These are phyloP conservation scores for Eucalyptus decipiens DNA, from an alignment of 345 rosid genomes.

Conservation along the genomic window DNA sequence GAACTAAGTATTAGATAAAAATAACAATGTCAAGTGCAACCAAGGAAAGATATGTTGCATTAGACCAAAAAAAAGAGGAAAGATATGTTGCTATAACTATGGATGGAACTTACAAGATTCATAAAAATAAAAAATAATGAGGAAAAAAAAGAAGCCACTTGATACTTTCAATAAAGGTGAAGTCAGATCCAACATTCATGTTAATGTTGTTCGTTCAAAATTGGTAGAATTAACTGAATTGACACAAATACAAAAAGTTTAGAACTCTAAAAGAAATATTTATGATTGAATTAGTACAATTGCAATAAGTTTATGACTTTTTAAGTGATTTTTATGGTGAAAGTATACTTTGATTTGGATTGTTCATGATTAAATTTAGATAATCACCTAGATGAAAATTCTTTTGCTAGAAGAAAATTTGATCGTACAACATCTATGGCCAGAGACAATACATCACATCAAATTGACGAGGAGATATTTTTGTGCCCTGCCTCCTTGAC, in stretches of 20 bases:
- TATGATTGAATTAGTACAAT: rapidly evolving
- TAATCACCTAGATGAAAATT: neutral
- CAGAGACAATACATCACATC: neutral
- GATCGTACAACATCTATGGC: neutral
- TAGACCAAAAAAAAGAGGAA: too few relatives aligned
- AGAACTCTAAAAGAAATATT: too few relatives aligned
- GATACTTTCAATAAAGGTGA: neutral
- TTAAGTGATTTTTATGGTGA: too few relatives aligned
- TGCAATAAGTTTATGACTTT: too few relatives aligned
- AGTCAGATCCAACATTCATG: too few relatives aligned
- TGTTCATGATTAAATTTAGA: neutral
- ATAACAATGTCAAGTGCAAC: neutral
- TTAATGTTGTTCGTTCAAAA: too few relatives aligned
- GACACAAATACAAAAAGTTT: too few relatives aligned
- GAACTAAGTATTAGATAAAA: neutral
- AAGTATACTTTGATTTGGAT: neutral
- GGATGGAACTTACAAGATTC: neutral
- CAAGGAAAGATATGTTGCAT: neutral
- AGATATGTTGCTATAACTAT: neutral
- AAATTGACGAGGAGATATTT: neutral
- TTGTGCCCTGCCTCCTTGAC: neutral
- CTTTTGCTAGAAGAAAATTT: neutral
- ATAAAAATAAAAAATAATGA: too few relatives aligned
- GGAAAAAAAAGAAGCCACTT: neutral
- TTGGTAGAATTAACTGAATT: too few relatives aligned